A percentile compares a stretch with the other conserved stretches of the same genome.
Evolutionary conservation across 2,329 filamentous ascomycete genomes (phyloP).

Genomic region (Cyanodermella asteris): DNA sequence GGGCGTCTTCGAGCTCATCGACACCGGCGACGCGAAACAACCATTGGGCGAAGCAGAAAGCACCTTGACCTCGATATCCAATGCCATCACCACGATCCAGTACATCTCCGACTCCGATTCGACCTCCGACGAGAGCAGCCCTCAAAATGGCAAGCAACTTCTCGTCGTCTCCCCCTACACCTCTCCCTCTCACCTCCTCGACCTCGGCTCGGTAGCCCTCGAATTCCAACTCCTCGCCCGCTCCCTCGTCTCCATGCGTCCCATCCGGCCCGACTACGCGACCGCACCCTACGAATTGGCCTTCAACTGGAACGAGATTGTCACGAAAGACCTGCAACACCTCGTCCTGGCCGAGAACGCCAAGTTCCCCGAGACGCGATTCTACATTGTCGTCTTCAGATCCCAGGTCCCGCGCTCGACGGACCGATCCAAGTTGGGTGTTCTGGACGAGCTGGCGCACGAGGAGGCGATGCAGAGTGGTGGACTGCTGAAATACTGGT

Average conservation of each 20-base stretch:
- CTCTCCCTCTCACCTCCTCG: conserved; percentile 46
- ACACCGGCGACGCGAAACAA: too few relatives aligned
- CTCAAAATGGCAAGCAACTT: too few relatives aligned
- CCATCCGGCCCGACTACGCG: conserved; percentile 49
- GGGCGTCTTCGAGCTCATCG: too few relatives aligned
- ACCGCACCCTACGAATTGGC: conserved; percentile 48
- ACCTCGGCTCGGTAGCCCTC: conserved; percentile 42
- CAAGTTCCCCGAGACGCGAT: conserved; percentile 39
- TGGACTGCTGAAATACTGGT: conserved; percentile 87
- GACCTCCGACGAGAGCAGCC: too few relatives aligned
- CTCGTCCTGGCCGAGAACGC: conserved; percentile 27
- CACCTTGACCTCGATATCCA: too few relatives aligned
- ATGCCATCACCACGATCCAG: too few relatives aligned
- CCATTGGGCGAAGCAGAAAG: too few relatives aligned
- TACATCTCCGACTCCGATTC: too few relatives aligned
- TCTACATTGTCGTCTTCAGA: conserved; percentile 72
- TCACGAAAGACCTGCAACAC: conserved; percentile 31
- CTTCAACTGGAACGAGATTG: conserved; percentile 54
- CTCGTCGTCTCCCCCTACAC: conserved; percentile 59
- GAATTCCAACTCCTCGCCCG: conserved; percentile 49
- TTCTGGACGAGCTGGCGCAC: conserved; percentile 59
- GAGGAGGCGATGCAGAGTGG: conserved; percentile 58
- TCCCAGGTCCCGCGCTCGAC: conserved; percentile 47
- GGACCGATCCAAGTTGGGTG: conserved; percentile 44
- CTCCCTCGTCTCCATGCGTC: conserved; percentile 43